Conservation (phyloP, 2,329 filamentous ascomycete species). For the Phyllosticta capitalensis region DNA sequence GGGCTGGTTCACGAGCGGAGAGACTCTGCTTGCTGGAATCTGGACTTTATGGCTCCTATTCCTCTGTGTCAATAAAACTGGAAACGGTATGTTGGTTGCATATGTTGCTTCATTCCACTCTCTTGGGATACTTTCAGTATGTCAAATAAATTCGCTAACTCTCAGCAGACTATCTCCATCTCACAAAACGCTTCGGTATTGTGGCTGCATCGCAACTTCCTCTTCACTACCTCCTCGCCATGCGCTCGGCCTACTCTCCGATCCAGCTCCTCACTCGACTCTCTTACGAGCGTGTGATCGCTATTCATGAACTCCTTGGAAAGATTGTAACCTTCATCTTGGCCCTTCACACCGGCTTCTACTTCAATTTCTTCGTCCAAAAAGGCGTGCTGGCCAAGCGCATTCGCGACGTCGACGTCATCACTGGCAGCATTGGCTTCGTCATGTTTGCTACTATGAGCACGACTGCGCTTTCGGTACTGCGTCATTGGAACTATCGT, state of each 20-base stretch:
- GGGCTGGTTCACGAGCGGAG: constrained; percentile 42
- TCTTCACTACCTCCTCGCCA: constrained; percentile 48
- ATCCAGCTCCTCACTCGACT: constrained; percentile 43
- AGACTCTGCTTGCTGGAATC: constrained; percentile 37
- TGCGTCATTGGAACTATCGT: constrained; percentile 40
- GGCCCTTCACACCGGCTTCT: constrained; percentile 43
- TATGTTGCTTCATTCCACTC: background rate
- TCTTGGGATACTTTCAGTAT: background rate
- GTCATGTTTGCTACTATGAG: constrained; percentile 35
- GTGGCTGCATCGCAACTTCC: constrained; percentile 50
- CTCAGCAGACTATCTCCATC: constrained; percentile 50
- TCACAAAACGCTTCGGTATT: constrained; percentile 53
- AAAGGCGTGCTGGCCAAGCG: constrained; percentile 43
- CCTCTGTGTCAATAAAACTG: constrained; percentile 42
- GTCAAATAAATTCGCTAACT: background rate
- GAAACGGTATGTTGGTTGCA: constrained; percentile 39
- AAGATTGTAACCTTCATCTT: constrained; percentile 45
- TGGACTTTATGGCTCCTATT: constrained; percentile 46
- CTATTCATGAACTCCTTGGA: constrained; percentile 51
- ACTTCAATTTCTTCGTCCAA: constrained; percentile 48
- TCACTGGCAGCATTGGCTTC: constrained; percentile 45
- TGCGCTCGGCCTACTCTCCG: constrained; percentile 42
- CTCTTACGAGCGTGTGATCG: constrained; percentile 37
- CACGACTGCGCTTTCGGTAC: constrained; percentile 39
- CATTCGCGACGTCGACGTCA: constrained; percentile 47